Evolutionary conservation across 768 basidiomycete genomes (phyloP).

Genomic region (Podaxis sp.): DNA sequence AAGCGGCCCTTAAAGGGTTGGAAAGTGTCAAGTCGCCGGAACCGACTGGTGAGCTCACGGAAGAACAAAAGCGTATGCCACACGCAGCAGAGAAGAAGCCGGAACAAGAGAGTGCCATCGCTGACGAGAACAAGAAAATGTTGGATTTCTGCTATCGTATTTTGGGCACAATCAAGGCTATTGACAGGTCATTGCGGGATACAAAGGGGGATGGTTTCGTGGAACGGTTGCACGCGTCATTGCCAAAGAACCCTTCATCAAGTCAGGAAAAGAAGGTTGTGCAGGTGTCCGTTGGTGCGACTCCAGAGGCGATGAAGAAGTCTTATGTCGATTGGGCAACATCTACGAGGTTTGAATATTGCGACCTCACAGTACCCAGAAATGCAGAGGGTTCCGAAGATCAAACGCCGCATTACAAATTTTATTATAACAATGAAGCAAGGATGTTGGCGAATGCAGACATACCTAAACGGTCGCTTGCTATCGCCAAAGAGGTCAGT

Average conservation of each 20-base stretch:
- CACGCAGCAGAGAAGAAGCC: conserved; percentile 65
- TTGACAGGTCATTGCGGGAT: conserved; percentile 85
- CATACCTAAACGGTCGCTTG: conserved; percentile 88
- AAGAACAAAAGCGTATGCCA: conserved; percentile 89
- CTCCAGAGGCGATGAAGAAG: conserved; percentile 67
- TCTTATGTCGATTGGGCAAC: conserved; percentile 86
- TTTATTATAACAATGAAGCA: conserved; percentile 80
- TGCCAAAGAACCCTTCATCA: conserved; percentile 71
- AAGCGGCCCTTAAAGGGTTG: conserved; percentile 86
- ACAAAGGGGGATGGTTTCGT: conserved; percentile 90
- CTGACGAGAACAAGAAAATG: conserved; percentile 79
- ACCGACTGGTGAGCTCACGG: conserved; percentile 66
- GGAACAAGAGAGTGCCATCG: conserved; percentile 43
- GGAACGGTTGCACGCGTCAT: conserved; percentile 66
- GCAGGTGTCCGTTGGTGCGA: conserved; percentile 26
- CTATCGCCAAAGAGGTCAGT: conserved; percentile 90
- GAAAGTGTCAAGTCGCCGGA: conserved; percentile 60
- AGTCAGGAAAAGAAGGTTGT: conserved; percentile 21
- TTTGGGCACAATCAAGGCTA: conserved; percentile 75
- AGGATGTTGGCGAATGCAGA: conserved; percentile 82
- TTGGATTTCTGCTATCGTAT: conserved; percentile 85
- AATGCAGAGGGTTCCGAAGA: conserved; percentile 41
- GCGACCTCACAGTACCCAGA: conserved; percentile 67
- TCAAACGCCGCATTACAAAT: conserved; percentile 72
- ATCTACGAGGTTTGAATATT: conserved; percentile 84